Evolutionary conservation across 371 early-diverging fungal species (phyloP).

Genomic region (Saksenaea oblongispora): DNA sequence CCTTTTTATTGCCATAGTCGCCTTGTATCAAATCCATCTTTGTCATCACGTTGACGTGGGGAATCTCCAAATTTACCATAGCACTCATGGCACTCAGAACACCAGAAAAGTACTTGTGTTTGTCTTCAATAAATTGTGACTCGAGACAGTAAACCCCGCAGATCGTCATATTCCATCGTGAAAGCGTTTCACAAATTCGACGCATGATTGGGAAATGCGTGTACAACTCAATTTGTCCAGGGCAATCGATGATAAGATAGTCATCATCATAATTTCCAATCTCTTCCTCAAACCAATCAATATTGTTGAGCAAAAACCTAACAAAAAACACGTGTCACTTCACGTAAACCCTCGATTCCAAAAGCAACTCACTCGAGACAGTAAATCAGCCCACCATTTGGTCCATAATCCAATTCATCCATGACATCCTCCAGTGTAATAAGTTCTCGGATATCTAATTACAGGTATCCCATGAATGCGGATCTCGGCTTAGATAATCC

Average conservation of each 20-base stretch:
- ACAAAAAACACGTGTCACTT: neutral
- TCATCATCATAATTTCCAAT: constrained; percentile 90
- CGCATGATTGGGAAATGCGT: constrained; percentile 97
- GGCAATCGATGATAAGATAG: constrained; percentile 98
- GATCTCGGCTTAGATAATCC: neutral
- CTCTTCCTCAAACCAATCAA: constrained; percentile 97
- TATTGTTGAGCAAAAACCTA: constrained; percentile 86
- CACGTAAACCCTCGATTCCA: neutral
- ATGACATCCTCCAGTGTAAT: constrained; percentile 98
- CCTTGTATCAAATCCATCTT: constrained; percentile 93
- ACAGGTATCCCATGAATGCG: neutral
- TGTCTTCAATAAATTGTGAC: constrained; percentile 92
- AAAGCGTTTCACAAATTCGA: constrained; percentile 73
- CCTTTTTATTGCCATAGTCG: constrained; percentile 40
- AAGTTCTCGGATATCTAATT: constrained; percentile 89
- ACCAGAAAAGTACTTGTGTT: constrained; percentile 94
- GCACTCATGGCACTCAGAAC: constrained; percentile 90
- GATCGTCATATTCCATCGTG: constrained; percentile 68
- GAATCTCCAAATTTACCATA: constrained; percentile 96
- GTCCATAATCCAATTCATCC: constrained; percentile 97
- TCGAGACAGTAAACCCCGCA: constrained; percentile 96
- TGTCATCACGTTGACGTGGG: constrained; percentile 96
- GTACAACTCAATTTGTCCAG: constrained; percentile 99
- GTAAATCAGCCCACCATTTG: constrained; percentile 98
- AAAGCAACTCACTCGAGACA: constrained; percentile 79